Evolutionary conservation across 495 filamentous ascomycete species (phyloP).

Genomic region (Antarctomyces pellizariae): DNA sequence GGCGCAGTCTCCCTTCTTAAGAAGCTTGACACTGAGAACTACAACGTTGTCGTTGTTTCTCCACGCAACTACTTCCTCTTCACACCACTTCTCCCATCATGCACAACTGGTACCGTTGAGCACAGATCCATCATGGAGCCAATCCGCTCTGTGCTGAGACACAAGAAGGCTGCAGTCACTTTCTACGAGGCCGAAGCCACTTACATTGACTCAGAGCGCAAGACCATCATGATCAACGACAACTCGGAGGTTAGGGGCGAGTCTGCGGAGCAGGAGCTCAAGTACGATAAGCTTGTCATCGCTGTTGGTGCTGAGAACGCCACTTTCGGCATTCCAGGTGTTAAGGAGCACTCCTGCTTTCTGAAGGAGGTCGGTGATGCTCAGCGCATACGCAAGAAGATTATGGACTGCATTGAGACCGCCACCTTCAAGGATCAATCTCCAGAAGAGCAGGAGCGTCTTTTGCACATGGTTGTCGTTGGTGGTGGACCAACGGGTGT

Average conservation of each 20-base stretch:
- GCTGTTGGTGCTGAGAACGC: conserved; percentile 96
- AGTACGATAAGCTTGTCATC: conserved; percentile 95
- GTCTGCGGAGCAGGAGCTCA: conserved; percentile 60
- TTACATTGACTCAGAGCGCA: conserved; percentile 83
- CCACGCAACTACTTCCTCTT: conserved; percentile 99
- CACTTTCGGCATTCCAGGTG: conserved; percentile 92
- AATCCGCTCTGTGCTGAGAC: conserved; percentile 75
- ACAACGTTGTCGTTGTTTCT: conserved; percentile 91
- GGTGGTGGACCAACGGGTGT: conserved; percentile 95
- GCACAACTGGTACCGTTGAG: conserved; percentile 91
- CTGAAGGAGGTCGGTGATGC: conserved; percentile 94
- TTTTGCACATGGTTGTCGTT: conserved; percentile 98
- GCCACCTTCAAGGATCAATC: conserved; percentile 94
- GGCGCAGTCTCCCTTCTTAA: conserved; percentile 90
- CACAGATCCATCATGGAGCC: conserved; percentile 99
- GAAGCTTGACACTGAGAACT: conserved; percentile 94
- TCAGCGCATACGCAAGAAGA: conserved; percentile 84
- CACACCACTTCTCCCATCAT: conserved; percentile 88
- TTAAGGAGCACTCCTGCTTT: conserved; percentile 90
- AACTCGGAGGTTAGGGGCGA: conserved; percentile 84
- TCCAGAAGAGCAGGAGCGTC: conserved; percentile 71
- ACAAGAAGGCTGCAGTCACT: conserved; percentile 75
- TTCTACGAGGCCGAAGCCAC: conserved; percentile 97
- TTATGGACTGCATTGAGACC: conserved; percentile 99
- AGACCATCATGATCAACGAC: conserved; percentile 70